Percentiles rank a stretch among this genome's conserved stretches.
Conservation (phyloP, 345 rosid genomes). For the Populus nigra region DNA sequence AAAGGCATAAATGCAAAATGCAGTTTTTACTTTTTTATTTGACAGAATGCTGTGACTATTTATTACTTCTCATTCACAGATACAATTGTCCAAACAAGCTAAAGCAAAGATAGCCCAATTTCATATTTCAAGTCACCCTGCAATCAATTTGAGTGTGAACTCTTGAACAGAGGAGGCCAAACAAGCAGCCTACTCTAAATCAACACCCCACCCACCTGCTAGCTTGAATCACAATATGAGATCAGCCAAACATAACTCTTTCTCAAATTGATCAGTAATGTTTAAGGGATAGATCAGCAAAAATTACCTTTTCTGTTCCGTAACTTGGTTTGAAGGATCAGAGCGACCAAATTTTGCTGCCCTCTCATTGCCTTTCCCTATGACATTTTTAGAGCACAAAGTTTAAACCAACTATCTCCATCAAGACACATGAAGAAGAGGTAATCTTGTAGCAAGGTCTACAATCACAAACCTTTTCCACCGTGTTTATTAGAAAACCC, state of each 20-base stretch:
- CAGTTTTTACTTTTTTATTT: too few species aligned
- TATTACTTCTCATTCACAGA: too few species aligned
- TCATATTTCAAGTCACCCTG: too few species aligned
- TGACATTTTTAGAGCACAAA: neutral
- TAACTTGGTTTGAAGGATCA: slow-evolving; percentile 28
- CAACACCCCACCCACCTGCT: neutral
- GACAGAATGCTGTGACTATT: too few species aligned
- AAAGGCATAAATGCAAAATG: too few species aligned
- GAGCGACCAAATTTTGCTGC: slow-evolving; percentile 23
- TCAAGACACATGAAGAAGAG: neutral
- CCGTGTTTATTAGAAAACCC: slow-evolving; percentile 35
- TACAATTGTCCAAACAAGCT: too few species aligned
- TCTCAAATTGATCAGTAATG: neutral
- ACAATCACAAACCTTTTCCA: slow-evolving; percentile 49
- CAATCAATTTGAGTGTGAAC: too few species aligned
- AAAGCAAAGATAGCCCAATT: too few species aligned
- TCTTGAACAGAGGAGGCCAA: too few species aligned
- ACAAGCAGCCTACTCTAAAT: too few species aligned
- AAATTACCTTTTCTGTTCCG: slow-evolving; percentile 50
- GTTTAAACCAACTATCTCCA: neutral
- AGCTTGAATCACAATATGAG: neutral
- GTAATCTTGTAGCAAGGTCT: neutral
- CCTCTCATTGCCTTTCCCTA: slow-evolving; percentile 43
- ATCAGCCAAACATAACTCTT: neutral
- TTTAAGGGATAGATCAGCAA: neutral